Evolutionary conservation across 2,329 filamentous ascomycete genomes (phyloP).

Genomic region (Xylariaceae sp.): DNA sequence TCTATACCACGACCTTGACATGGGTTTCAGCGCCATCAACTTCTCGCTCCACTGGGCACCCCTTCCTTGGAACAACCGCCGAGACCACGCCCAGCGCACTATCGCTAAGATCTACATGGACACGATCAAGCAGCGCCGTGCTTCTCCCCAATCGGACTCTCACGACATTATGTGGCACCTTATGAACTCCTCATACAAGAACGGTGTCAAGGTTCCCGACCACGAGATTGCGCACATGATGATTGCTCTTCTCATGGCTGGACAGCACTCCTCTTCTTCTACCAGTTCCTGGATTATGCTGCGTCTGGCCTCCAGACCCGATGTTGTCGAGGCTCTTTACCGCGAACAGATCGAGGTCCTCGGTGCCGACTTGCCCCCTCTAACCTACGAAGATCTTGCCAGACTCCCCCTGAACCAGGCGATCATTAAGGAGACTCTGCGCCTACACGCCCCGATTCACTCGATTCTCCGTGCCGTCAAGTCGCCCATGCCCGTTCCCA

Average conservation of each 20-base stretch:
- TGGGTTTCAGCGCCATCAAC: conserved; percentile 85
- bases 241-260: conserved; percentile 89
- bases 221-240: conserved; percentile 87
- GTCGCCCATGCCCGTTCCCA: conserved; percentile 75
- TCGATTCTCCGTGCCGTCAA: conserved; percentile 92
- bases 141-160: conserved; percentile 44
- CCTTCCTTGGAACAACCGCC: conserved; percentile 79
- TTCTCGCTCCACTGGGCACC: conserved; percentile 87
- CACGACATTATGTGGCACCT: conserved; percentile 87
- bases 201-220: conserved; percentile 72
- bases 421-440: conserved; percentile 86
- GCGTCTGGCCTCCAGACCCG: conserved; percentile 68
- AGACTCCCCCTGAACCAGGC: conserved; percentile 77
- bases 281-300: conserved; percentile 82
- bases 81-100: conserved; percentile 72
- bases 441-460: conserved; percentile 88
- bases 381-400: conserved; percentile 72
- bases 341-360: conserved; percentile 72
- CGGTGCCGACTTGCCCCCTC: conserved; percentile 66
- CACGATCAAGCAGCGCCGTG: conserved; percentile 69
- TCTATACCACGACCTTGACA: conserved; percentile 83
- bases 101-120: conserved; percentile 79
- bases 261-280: conserved; percentile 82
- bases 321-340: conserved; percentile 75
- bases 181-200: conserved; percentile 81